A percentile compares a stretch with the other conserved stretches of the same genome.
These are phyloP conservation scores for Articulospora tetracladia DNA, from an alignment of 495 filamentous ascomycete species.

Conservation along the genomic window DNA sequence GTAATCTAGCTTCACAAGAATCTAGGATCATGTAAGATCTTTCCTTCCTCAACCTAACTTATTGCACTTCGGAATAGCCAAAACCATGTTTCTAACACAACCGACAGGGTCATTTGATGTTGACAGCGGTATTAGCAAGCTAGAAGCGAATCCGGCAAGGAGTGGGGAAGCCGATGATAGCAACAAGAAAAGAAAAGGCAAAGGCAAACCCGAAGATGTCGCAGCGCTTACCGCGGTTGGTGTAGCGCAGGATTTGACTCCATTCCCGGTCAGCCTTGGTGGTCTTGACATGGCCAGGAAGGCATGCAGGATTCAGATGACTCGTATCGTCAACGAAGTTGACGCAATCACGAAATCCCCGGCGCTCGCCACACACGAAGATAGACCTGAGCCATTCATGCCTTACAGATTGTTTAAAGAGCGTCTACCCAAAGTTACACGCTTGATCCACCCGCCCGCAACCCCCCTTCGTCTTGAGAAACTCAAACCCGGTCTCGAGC, in stretches of 20 bases:
- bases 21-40: too few species aligned
- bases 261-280: background rate
- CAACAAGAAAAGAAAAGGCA: background rate
- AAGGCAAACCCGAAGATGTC: too few species aligned
- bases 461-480: background rate
- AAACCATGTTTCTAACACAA: too few species aligned
- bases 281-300: background rate
- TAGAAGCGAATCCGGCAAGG: background rate
- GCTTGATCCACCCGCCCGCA: background rate
- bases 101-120: too few species aligned
- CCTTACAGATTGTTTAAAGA: background rate
- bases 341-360: slow-evolving; percentile 4
- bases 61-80: too few species aligned
- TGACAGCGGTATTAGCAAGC: too few species aligned
- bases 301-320: slow-evolving; percentile 2
- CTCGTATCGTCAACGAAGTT: slow-evolving; percentile 11
- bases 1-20: background rate
- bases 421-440: background rate
- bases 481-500: background rate
- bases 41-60: too few species aligned
- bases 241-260: background rate
- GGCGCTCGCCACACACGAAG: background rate
- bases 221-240: too few species aligned
- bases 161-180: too few species aligned
- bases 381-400: background rate